phyloP scores from a whole-genome alignment of 2,329 filamentous ascomycete genomes.

The Sarocladium strictum region DNA sequence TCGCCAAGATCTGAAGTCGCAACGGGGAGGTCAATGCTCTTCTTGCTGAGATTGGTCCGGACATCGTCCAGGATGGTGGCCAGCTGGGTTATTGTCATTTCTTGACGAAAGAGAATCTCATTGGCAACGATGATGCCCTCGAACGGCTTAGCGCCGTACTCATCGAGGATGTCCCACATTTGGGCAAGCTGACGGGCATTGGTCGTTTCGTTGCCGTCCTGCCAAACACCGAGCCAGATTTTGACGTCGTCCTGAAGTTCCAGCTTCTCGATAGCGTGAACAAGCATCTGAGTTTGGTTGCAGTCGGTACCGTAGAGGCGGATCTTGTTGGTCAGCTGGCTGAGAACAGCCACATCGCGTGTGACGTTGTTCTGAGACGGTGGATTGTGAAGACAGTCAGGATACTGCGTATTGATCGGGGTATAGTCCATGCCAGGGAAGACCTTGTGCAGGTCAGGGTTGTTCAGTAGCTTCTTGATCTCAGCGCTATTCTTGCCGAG shows the following conservation, averaged over 20 bases:
- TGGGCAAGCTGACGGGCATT: slow-evolving; percentile 75
- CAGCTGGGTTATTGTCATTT: slow-evolving; percentile 62
- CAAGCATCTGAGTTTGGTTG: slow-evolving; percentile 92
- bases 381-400: slow-evolving; percentile 68
- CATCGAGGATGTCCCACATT: slow-evolving; percentile 77
- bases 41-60: slow-evolving; percentile 62
- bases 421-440: slow-evolving; percentile 97
- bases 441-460: slow-evolving; percentile 78
- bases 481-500: slow-evolving; percentile 68
- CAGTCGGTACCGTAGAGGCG: slow-evolving; percentile 94
- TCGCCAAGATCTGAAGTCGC: slow-evolving; percentile 86
- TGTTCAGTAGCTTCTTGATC: slow-evolving; percentile 77
- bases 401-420: slow-evolving; percentile 84
- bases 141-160: slow-evolving; percentile 63
- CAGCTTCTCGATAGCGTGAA: slow-evolving; percentile 73
- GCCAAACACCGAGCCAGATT: slow-evolving; percentile 92
- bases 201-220: slow-evolving; percentile 76
- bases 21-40: slow-evolving; percentile 65
- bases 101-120: slow-evolving; percentile 69
- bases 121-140: slow-evolving; percentile 79
- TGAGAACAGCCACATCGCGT: slow-evolving; percentile 81
- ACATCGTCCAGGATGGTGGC: slow-evolving; percentile 61
- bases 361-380: slow-evolving; percentile 94
- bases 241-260: slow-evolving; percentile 68
- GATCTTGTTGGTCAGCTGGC: slow-evolving; percentile 81